These are phyloP conservation scores for Pseudocercospora cruenta DNA, from an alignment of 2,329 filamentous ascomycete species.

Conservation along the genomic window DNA sequence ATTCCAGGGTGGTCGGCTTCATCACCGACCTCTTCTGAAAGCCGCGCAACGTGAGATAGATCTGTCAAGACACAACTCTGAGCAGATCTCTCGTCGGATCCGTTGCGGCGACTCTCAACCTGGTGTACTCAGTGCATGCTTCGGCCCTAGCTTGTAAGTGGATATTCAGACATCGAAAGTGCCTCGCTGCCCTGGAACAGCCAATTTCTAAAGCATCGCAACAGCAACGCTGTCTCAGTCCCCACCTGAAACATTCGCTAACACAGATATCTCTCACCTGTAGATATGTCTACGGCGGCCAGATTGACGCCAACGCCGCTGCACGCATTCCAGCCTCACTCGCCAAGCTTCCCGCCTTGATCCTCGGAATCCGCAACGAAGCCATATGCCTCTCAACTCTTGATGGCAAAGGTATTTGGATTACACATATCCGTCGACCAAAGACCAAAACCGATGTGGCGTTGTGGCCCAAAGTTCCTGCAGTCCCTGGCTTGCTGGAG, in stretches of 20 bases:
- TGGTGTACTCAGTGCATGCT: constrained; percentile 44
- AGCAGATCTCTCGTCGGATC: constrained; percentile 48
- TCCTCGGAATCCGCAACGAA: constrained; percentile 43
- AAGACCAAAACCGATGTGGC: constrained; percentile 45
- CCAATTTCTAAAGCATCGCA: too few species aligned
- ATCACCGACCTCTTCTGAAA: constrained; percentile 45
- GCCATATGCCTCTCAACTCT: constrained; percentile 44
- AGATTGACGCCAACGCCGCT: constrained; percentile 40
- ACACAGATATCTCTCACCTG: too few species aligned
- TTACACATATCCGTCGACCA: constrained; percentile 46
- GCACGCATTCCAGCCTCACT: constrained; percentile 18
- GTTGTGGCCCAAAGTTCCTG: constrained; percentile 49
- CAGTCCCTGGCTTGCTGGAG: constrained; percentile 40
- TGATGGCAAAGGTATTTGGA: constrained; percentile 48
- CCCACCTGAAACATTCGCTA: too few species aligned
- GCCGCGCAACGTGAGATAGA: constrained; percentile 46
- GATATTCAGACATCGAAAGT: too few species aligned
- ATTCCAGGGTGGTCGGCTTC: constrained; percentile 45
- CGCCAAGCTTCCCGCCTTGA: constrained; percentile 31
- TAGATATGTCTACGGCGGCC: constrained; percentile 47
- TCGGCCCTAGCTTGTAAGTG: constrained; percentile 39
- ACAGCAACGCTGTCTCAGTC: too few species aligned
- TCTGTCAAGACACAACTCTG: constrained; percentile 39
- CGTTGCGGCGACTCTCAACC: constrained; percentile 50
- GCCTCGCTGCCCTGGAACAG: too few species aligned